phyloP scores from a whole-genome alignment of 2,329 filamentous ascomycete species.

The Diplodia corticola region DNA sequence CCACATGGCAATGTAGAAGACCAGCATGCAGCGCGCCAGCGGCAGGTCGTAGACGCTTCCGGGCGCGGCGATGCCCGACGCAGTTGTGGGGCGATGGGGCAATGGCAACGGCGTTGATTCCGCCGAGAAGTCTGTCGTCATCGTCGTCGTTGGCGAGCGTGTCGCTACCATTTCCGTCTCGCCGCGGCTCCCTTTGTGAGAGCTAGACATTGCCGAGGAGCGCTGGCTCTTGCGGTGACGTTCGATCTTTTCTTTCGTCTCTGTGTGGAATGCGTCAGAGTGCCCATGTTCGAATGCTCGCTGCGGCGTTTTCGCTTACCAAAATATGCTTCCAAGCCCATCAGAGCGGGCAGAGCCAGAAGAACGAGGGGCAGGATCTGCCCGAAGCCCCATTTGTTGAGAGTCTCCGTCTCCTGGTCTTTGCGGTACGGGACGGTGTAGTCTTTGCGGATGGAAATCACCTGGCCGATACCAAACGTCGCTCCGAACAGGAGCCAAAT shows the following conservation, averaged over 20 bases:
- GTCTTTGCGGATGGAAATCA: slow-evolving; percentile 8
- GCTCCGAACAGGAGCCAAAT: slow-evolving; percentile 2
- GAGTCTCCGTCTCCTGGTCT: slow-evolving; percentile 26
- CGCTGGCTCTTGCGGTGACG: neutral
- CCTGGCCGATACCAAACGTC: slow-evolving; percentile 7
- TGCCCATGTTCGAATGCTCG: no score
- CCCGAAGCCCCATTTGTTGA: slow-evolving; percentile 30
- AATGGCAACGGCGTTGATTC: neutral
- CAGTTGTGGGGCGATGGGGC: neutral
- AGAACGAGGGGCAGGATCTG: slow-evolving; percentile 33
- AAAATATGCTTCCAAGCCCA: slow-evolving; percentile 31
- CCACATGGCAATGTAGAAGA: slow-evolving; percentile 10
- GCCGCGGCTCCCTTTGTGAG: neutral
- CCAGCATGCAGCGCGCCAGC: neutral
- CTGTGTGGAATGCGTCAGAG: neutral
- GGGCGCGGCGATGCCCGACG: neutral
- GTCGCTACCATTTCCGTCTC: neutral
- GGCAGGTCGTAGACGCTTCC: neutral
- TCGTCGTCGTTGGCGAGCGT: neutral
- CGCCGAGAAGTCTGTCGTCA: neutral
- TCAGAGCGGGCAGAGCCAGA: slow-evolving; percentile 29
- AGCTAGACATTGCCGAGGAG: neutral
- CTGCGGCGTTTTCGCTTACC: slow-evolving; percentile 23
- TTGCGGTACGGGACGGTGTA: neutral
- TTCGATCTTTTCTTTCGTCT: slow-evolving; percentile 1